Percentiles rank a stretch among this genome's conserved stretches.
These are phyloP conservation scores for Diaporthe batatas DNA, from an alignment of 2,329 filamentous ascomycete genomes.

Conservation along the genomic window DNA sequence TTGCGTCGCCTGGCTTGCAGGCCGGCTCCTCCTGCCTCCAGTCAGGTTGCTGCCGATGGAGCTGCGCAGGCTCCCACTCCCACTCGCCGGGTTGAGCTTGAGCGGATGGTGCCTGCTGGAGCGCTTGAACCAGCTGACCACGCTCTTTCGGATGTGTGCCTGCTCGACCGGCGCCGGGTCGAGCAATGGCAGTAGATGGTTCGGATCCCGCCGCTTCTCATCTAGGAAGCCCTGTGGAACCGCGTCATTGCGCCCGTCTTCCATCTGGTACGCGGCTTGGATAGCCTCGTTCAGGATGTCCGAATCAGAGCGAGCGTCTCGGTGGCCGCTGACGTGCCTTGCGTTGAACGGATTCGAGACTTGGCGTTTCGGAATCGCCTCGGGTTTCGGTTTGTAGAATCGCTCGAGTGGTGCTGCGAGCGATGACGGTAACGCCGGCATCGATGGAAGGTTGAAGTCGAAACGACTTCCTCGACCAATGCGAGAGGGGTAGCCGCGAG, in stretches of 20 bases:
- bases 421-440: constrained; percentile 1
- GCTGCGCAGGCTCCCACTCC: constrained; percentile 14
- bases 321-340: constrained; percentile 1
- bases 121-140: constrained; percentile 39
- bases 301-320: constrained; percentile 16
- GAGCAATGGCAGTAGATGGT: constrained; percentile 20
- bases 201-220: constrained; percentile 38
- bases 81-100: constrained; percentile 23
- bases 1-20: constrained; percentile 3
- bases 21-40: background rate
- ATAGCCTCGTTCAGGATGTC: constrained; percentile 30
- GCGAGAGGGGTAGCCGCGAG: background rate
- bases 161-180: constrained; percentile 33
- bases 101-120: constrained; percentile 37
- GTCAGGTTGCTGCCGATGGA: background rate
- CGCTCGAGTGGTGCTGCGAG: constrained; percentile 15
- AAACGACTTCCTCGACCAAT: constrained; percentile 6
- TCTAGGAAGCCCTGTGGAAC: constrained; percentile 34
- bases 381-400: constrained; percentile 7
- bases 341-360: constrained; percentile 23
- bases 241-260: background rate
- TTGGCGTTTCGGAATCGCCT: constrained; percentile 9
- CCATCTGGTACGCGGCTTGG: constrained; percentile 26
- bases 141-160: constrained; percentile 35
- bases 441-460: constrained; percentile 8